phyloP scores from a whole-genome alignment of 2,329 filamentous ascomycete species.

The Xylariaceae sp. region DNA sequence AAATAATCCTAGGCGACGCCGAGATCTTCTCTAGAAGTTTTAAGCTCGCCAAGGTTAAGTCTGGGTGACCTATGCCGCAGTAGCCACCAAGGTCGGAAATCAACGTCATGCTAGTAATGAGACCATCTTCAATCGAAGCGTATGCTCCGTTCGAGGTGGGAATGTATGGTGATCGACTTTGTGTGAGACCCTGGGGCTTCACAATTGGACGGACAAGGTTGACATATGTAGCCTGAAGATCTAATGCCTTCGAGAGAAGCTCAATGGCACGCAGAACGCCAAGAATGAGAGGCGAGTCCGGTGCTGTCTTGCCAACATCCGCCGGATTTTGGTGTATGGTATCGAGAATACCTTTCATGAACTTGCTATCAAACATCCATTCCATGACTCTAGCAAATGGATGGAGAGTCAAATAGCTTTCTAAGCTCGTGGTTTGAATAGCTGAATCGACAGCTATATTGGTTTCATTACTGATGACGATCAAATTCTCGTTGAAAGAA shows the following conservation, averaged over 20 bases:
- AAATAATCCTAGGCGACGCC: constrained; percentile 78
- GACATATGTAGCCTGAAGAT: constrained; percentile 87
- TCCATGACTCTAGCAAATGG: constrained; percentile 96
- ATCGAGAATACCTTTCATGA: constrained; percentile 77
- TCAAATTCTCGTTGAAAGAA: constrained; percentile 92
- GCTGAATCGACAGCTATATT: constrained; percentile 74
- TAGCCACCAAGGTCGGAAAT: constrained; percentile 85
- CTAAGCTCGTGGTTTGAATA: constrained; percentile 74
- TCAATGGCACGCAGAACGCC: constrained; percentile 80
- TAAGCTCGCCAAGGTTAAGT: constrained; percentile 78
- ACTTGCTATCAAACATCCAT: constrained; percentile 94
- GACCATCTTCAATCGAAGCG: constrained; percentile 88
- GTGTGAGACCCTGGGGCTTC: constrained; percentile 60
- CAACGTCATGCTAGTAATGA: constrained; percentile 77
- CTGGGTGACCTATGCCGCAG: constrained; percentile 80
- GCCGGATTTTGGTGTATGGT: constrained; percentile 75
- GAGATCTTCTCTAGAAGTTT: constrained; percentile 84
- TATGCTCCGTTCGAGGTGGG: constrained; percentile 67
- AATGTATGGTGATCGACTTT: constrained; percentile 35
- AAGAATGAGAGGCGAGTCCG: constrained; percentile 79
- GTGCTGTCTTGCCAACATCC: constrained; percentile 71
- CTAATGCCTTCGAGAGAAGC: constrained; percentile 79
- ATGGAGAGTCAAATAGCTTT: constrained; percentile 82
- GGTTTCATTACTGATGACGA: constrained; percentile 80
- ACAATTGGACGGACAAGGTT: constrained; percentile 83